These are phyloP conservation scores for Emergomyces pasteurianus DNA, from an alignment of 2,329 filamentous ascomycete genomes.

Conservation along the genomic window DNA sequence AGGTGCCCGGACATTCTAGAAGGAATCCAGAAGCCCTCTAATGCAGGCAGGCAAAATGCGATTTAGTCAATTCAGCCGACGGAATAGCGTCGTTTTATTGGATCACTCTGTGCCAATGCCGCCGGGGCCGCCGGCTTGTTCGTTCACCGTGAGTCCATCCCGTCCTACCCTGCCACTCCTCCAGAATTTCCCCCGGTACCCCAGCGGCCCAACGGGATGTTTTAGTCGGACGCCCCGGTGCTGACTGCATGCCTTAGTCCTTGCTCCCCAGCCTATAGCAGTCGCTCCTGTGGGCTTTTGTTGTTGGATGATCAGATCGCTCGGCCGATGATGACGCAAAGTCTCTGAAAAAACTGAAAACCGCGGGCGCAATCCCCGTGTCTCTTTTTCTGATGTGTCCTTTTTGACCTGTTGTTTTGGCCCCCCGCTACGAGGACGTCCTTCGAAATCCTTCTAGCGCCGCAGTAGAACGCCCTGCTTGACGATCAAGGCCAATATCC, in stretches of 20 bases:
- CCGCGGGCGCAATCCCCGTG: not conserved
- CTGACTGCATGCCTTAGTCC: not conserved
- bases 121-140: not conserved
- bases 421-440: not conserved
- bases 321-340: not conserved
- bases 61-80: constrained; percentile 1
- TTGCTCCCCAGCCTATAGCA: not conserved
- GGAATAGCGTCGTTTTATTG: not conserved
- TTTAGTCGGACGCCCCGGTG: not conserved
- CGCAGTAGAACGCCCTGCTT: not conserved
- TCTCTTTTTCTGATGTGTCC: not conserved
- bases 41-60: not conserved
- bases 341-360: not conserved
- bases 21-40: constrained; percentile 1
- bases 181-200: not conserved
- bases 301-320: not conserved
- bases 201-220: not conserved
- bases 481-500: not conserved
- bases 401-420: not conserved
- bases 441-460: constrained; percentile 1
- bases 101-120: not conserved
- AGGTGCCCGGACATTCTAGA: not conserved
- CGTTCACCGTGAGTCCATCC: not conserved
- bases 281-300: not conserved
- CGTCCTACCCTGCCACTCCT: not conserved